These are phyloP conservation scores for Pleomassaria siparia DNA, from an alignment of 2,329 filamentous ascomycete genomes.

Conservation along the genomic window DNA sequence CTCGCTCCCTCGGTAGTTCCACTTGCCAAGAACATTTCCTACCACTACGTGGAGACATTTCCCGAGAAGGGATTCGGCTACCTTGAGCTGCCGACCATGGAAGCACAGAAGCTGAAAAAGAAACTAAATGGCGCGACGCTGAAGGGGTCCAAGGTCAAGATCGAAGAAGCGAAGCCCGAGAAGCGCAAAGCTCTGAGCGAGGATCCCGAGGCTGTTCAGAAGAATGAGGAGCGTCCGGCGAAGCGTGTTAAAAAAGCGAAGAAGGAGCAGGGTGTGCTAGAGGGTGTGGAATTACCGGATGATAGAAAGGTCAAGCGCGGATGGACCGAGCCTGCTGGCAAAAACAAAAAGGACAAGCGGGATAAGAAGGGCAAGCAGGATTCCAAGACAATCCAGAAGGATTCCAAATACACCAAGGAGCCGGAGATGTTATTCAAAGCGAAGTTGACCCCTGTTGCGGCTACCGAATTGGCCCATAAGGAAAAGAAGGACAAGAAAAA, in stretches of 20 bases:
- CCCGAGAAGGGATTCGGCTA: constrained; percentile 91
- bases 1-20: constrained; percentile 68
- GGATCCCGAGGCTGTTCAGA: constrained; percentile 36
- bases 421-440: constrained; percentile 86
- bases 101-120: constrained; percentile 87
- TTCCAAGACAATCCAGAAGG: constrained; percentile 49
- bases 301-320: constrained; percentile 83
- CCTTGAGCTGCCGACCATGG: constrained; percentile 75
- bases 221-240: constrained; percentile 47
- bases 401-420: constrained; percentile 78
- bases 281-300: constrained; percentile 70
- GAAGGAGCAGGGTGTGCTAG: constrained; percentile 55
- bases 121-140: constrained; percentile 86
- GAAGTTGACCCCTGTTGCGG: constrained; percentile 59
- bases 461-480: constrained; percentile 37
- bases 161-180: constrained; percentile 76
- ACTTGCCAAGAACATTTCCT: constrained; percentile 79
- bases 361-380: constrained; percentile 60
- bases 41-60: constrained; percentile 80
- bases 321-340: constrained; percentile 72
- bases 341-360: constrained; percentile 52
- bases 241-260: constrained; percentile 49
- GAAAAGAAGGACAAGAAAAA: constrained; percentile 49
- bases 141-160: constrained; percentile 79
- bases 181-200: constrained; percentile 50